phyloP scores from a whole-genome alignment of 1,284 basidiomycete species.

The Ceratobasidium sp. region DNA sequence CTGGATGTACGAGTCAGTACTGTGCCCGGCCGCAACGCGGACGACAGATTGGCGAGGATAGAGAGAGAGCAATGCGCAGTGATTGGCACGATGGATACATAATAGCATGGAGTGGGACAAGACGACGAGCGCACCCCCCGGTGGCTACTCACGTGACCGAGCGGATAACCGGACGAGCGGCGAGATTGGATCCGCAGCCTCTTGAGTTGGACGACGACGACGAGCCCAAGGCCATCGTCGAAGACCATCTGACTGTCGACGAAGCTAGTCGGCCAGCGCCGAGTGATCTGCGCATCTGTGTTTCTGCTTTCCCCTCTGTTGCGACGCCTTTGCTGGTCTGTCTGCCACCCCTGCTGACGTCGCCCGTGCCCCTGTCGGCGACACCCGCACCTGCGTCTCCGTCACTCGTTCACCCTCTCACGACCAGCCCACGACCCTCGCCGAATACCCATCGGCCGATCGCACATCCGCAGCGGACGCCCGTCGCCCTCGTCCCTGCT shows the following conservation, averaged over 20 bases:
- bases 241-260: constrained; percentile 20
- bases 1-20: too few relatives aligned
- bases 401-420: constrained; percentile 17
- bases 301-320: background rate
- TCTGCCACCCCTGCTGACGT: constrained; percentile 5
- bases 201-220: constrained; percentile 31
- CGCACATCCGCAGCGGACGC: background rate
- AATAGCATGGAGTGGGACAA: background rate
- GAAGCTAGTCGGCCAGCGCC: constrained; percentile 36
- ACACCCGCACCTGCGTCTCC: background rate
- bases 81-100: background rate
- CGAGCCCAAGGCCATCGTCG: constrained; percentile 13
- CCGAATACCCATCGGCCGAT: background rate
- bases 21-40: too few relatives aligned
- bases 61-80: background rate
- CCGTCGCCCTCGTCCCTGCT: background rate
- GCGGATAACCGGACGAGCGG: background rate
- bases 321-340: constrained; percentile 22
- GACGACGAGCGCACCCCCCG: background rate
- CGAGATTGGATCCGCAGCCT: background rate
- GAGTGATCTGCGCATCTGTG: constrained; percentile 34
- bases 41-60: too few relatives aligned
- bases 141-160: constrained; percentile 14
- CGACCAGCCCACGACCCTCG: constrained; percentile 6
- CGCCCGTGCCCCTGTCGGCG: background rate